Evolutionary conservation across 768 basidiomycete genomes (phyloP), one percentile per base, ranked within the genome.

Genomic region (Leucocoprinus sp.): DNA sequence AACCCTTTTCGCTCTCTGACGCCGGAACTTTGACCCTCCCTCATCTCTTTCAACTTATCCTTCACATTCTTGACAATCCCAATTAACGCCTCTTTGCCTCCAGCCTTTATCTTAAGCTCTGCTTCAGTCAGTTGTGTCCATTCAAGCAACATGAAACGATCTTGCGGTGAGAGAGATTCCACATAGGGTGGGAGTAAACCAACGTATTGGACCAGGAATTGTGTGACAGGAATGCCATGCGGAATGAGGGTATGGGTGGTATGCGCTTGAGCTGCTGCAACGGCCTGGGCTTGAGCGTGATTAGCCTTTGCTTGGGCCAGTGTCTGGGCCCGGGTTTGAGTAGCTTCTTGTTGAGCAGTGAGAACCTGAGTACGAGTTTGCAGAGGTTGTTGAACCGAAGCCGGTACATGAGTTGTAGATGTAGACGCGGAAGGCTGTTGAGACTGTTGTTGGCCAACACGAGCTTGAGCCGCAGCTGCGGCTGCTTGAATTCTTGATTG

Each of bases 41-140:
- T 45, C 44, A 45, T 45, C 44, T 45, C 44, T 18, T 45, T 45
- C 44, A 45, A 31, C 37, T 35, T 45, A 4, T 45, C 44, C 15
- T 37, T 45, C 27, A 45, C 37, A 17, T 8, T 45, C 36, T 18
- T 28, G 4, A 45, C 44, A 4, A 45, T 37, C 44, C 36, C 37
- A 21, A 45, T 19, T 17, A 29, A 28, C 18, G 11, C 28, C 22
- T 45, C 44, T 21, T 36, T 28, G 12, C 15, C 44, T n/a, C 38
- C 38, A 9, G 37, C 18, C 44, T 38, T 45, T 0, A 18, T 24
- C 18, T 37, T 45, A 24, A 45, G 31, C 5, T 45, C 44, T 17
- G 17, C 44, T 5, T 45, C 44, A 38, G 19, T 38, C 44, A 45
- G 15, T 28, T 45, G 44, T 4, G 44, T 45, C 44, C 44, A 45